phyloP scores from a whole-genome alignment of 2,329 filamentous ascomycete species.

The Calonectria fujianensis region DNA sequence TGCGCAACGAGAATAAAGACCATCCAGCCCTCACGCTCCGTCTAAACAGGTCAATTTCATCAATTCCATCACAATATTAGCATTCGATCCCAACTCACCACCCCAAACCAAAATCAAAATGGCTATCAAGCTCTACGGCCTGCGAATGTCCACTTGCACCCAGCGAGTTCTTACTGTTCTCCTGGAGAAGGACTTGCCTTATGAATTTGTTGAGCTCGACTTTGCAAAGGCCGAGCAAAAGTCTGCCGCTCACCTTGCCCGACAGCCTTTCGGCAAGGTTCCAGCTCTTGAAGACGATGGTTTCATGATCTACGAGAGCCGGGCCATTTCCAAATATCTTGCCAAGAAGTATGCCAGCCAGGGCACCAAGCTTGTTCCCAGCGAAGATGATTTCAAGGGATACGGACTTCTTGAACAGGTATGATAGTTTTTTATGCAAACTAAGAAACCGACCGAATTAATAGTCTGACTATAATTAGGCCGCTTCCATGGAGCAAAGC shows the following conservation, averaged over 20 bases:
- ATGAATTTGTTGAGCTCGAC: slow-evolving; percentile 12
- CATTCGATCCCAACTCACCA: too few relatives aligned
- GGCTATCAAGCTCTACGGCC: slow-evolving; percentile 31
- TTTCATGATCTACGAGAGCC: slow-evolving; percentile 21
- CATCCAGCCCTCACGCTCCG: neutral
- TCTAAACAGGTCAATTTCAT: too few relatives aligned
- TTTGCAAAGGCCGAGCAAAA: slow-evolving; percentile 15
- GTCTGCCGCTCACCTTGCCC: slow-evolving; percentile 1
- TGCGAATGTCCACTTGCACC: slow-evolving; percentile 10
- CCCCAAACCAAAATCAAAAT: neutral
- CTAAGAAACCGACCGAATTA: too few relatives aligned
- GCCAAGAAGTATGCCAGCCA: slow-evolving; percentile 17
- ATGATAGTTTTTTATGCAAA: neutral
- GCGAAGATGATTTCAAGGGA: slow-evolving; percentile 5
- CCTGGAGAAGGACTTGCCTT: slow-evolving; percentile 15
- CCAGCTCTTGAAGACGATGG: slow-evolving; percentile 27
- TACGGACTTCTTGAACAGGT: slow-evolving; percentile 29
- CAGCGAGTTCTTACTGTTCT: slow-evolving; percentile 29
- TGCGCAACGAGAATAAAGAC: neutral
- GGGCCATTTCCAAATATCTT: slow-evolving; percentile 29
- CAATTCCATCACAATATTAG: too few relatives aligned
- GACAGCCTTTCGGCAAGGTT: slow-evolving; percentile 30
- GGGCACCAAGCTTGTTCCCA: slow-evolving; percentile 11
- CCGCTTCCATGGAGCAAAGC: slow-evolving; percentile 24
- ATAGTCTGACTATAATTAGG: neutral